Evolutionary conservation across 768 basidiomycete species (phyloP).

Genomic region (Lactarius hatsudake): DNA sequence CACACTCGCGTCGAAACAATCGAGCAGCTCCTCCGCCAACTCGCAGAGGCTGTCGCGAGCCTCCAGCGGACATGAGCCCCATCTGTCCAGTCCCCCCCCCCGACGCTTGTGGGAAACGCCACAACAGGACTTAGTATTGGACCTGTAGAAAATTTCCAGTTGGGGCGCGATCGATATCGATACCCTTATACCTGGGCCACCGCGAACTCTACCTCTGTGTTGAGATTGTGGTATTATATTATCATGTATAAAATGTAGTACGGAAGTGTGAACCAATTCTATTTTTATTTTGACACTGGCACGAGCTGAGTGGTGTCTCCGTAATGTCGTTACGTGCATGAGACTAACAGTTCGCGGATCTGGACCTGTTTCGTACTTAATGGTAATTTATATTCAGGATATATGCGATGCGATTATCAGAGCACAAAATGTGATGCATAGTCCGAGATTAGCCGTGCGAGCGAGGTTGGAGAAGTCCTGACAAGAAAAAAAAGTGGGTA

Average conservation of each 20-base stretch:
- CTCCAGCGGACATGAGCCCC: neutral
- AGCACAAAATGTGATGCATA: constrained; percentile 26
- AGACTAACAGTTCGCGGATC: neutral
- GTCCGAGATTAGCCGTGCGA: constrained; percentile 22
- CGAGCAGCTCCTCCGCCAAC: neutral
- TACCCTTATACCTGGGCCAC: neutral
- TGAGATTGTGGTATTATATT: neutral
- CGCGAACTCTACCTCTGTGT: neutral
- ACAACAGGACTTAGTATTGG: neutral
- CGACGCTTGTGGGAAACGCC: neutral
- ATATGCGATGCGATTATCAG: constrained; percentile 24
- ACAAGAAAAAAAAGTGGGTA: constrained; percentile 1
- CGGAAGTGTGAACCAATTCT: neutral
- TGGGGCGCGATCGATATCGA: neutral
- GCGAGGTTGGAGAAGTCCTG: neutral
- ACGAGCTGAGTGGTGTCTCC: no score
- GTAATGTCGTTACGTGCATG: no score
- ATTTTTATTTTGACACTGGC: neutral
- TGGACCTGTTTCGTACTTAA: neutral
- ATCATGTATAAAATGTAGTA: neutral
- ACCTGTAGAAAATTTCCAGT: neutral
- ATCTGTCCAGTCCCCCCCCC: no score
- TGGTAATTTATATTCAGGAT: constrained; percentile 18
- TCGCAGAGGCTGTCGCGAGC: neutral
- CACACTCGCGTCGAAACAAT: constrained; percentile 8